These are phyloP conservation scores for Chenopodium album DNA, from an alignment of 148 eudicot species.

Conservation along the genomic window DNA sequence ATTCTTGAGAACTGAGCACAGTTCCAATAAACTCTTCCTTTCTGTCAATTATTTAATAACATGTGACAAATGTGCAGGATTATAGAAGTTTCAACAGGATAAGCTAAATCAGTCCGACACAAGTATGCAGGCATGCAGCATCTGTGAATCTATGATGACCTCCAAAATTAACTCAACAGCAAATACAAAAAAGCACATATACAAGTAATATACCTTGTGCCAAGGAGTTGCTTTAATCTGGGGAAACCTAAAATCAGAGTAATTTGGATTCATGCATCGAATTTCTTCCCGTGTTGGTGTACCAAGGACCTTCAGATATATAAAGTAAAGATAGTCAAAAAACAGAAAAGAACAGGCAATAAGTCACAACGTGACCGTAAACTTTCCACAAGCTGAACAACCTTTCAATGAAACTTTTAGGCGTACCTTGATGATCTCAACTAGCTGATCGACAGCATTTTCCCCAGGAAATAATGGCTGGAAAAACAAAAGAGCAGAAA, in stretches of 20 bases:
- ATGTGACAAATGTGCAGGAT: background rate
- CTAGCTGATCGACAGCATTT: constrained; percentile 49
- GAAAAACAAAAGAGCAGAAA: background rate
- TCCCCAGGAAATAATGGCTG: constrained; percentile 50
- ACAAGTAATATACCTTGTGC: constrained; percentile 42
- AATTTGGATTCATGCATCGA: constrained; percentile 50
- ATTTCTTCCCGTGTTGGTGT: constrained; percentile 55
- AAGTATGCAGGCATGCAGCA: background rate
- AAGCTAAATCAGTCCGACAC: background rate
- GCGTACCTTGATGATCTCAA: constrained; percentile 42
- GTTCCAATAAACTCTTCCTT: background rate
- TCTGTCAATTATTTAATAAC: background rate
- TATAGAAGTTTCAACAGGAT: background rate
- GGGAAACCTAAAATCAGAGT: constrained; percentile 47
- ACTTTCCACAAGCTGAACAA: background rate
- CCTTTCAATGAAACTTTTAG: background rate
- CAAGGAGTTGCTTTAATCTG: constrained; percentile 52
- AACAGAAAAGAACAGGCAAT: background rate
- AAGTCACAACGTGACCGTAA: background rate
- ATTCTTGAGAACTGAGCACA: background rate
- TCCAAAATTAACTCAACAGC: too few species aligned
- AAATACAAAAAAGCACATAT: background rate
- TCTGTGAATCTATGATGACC: too few species aligned
- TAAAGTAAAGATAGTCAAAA: background rate
- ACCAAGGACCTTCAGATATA: constrained; percentile 43